Evolutionary conservation across 495 filamentous ascomycete genomes (phyloP), one percentile per base, ranked within the genome.

Genomic region (Neurospora sp.): DNA sequence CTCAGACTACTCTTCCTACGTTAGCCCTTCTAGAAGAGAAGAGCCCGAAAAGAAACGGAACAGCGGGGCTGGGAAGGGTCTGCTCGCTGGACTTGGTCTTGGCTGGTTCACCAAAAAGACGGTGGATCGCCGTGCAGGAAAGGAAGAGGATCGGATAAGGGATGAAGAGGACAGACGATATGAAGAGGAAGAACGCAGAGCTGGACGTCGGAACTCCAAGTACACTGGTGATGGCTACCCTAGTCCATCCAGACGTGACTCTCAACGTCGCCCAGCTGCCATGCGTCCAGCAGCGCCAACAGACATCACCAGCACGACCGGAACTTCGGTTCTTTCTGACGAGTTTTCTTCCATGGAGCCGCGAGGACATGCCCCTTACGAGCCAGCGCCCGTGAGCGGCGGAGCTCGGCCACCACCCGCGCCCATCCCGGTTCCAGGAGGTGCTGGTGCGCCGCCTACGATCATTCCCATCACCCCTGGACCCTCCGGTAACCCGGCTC

Each of bases 61-160:
- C 37, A 75, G 70, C 35, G 70, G 74, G 3, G 76, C 87, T 5
- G 85, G 86, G 27, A 89, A 94, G 76, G 90, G 90, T 1, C 74
- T 96, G 14, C 78, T 87, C 38, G 87, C 90, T 40, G 89, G 88
- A 3, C 82, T 93, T 6, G 94, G 94, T 12, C 87, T 83, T 82
- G 91, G 78, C 81, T 93, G 75, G 79, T 88, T 82, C 80, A 89
- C 79, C 7, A 91, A 89, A 78, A 84, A 89, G 75, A 89, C 90
- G 76, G 89, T 86, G 42, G 87, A 87, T 68, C 83, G 87, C 12
- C 87, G 85, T 74, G 87, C 88, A 17, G 83, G 85, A 68, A 89
- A 88, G 75, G 90, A 93, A 70, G 85, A 93, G 53, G 86, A 84
- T 17, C 85, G 90, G n/a, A 69, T 92, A 17, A 88, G 90, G 40